These are phyloP conservation scores for Zygosaccharomyces kombuchaensis DNA, from an alignment of 805 yeast genomes.

Conservation along the genomic window DNA sequence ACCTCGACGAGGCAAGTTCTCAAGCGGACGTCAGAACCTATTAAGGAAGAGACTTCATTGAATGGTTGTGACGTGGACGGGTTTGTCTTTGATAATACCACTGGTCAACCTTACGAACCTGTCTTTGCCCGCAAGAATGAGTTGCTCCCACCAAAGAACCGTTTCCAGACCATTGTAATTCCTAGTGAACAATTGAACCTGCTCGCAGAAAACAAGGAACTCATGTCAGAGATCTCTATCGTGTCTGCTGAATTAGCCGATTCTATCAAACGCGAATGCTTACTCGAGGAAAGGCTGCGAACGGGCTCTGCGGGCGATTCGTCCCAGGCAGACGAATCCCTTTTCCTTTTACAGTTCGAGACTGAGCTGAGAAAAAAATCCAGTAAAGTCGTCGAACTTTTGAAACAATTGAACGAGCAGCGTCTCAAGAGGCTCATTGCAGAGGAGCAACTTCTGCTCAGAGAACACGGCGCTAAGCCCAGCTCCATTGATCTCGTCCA, in stretches of 20 bases:
- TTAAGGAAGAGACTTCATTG: not conserved
- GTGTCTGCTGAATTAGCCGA: constrained; percentile 70
- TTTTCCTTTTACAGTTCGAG: constrained; percentile 27
- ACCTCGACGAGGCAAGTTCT: not conserved
- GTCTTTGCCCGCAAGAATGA: constrained; percentile 11
- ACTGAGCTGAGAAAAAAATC: constrained; percentile 38
- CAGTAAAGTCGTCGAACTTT: constrained; percentile 46
- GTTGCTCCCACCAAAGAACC: constrained; percentile 1
- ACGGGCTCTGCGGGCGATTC: constrained; percentile 7
- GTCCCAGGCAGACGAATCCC: constrained; percentile 4
- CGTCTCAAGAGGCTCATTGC: constrained; percentile 62
- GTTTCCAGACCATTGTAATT: constrained; percentile 36
- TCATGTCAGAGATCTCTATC: constrained; percentile 60
- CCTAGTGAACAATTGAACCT: constrained; percentile 60
- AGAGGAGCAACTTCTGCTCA: constrained; percentile 61
- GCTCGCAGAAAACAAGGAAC: constrained; percentile 52
- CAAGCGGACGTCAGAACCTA: not conserved
- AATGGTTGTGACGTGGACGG: constrained; percentile 17
- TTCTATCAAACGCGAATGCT: constrained; percentile 65
- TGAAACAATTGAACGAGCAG: constrained; percentile 58
- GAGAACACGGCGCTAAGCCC: constrained; percentile 51
- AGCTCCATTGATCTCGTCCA: constrained; percentile 52
- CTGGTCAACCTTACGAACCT: constrained; percentile 16
- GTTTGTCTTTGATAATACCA: constrained; percentile 24
- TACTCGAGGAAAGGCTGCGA: constrained; percentile 45